Evolutionary conservation across 768 basidiomycete species (phyloP).

Genomic region (Suillus bovinus): DNA sequence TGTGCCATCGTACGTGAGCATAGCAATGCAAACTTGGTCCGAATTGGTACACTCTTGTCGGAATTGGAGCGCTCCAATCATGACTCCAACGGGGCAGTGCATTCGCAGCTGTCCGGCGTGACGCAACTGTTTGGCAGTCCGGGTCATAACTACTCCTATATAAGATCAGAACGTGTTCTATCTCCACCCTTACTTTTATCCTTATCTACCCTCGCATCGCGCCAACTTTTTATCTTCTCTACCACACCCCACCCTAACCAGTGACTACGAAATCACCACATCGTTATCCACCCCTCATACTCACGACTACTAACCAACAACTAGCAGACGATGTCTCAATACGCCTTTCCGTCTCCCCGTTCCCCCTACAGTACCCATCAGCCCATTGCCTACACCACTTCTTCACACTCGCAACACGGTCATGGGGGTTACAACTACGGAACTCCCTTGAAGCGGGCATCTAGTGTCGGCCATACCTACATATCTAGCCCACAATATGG

Average conservation of each 20-base stretch:
- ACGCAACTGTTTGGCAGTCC: neutral
- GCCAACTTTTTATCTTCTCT: neutral
- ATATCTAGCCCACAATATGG: constrained; percentile 4
- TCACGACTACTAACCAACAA: neutral
- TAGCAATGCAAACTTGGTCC: neutral
- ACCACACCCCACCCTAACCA: no score
- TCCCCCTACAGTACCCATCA: constrained; percentile 5
- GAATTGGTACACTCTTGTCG: neutral
- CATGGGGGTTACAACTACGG: constrained; percentile 6
- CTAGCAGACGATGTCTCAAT: constrained; percentile 19
- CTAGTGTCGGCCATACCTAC: constrained; percentile 11
- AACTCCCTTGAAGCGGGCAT: constrained; percentile 15
- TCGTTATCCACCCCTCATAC: neutral
- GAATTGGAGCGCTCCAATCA: neutral
- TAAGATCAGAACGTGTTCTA: constrained; percentile 1
- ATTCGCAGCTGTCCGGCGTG: neutral
- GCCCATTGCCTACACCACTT: constrained; percentile 12
- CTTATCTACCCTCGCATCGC: neutral
- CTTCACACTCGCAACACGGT: constrained; percentile 2
- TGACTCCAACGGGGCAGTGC: constrained; percentile 1
- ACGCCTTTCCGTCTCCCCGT: constrained; percentile 23
- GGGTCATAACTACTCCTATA: neutral
- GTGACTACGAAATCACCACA: neutral
- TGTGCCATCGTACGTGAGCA: no score
- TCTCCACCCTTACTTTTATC: neutral